Percentiles rank a stretch among this genome's conserved stretches.
Conservation (phyloP, 768 basidiomycete species). For the Lactifluus piperatus region DNA sequence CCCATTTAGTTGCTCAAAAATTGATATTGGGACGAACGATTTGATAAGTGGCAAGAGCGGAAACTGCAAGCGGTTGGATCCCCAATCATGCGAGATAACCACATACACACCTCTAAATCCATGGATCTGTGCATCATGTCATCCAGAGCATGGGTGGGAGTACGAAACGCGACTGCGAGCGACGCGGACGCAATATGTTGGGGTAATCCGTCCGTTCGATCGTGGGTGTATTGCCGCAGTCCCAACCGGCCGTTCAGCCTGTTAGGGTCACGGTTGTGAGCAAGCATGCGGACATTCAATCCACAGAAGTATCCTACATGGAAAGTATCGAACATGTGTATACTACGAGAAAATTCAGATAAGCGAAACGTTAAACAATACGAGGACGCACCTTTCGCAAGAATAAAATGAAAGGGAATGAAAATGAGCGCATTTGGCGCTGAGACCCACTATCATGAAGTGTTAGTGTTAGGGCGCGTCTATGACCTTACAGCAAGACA, state of each 20-base stretch:
- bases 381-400: conserved; percentile 2
- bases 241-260: conserved; percentile 10
- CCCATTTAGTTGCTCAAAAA: not conserved
- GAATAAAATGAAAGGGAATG: conserved; percentile 9
- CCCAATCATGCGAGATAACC: not conserved
- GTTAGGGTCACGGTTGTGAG: not conserved
- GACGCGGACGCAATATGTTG: not conserved
- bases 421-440: conserved; percentile 7
- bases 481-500: not conserved
- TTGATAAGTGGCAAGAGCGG: not conserved
- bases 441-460: not conserved
- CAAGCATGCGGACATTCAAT: not conserved
- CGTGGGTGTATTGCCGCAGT: not conserved
- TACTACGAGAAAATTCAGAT: not conserved
- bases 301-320: not conserved
- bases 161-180: not conserved
- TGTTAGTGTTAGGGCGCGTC: not conserved
- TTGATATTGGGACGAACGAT: not conserved
- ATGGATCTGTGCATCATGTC: not conserved
- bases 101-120: not conserved
- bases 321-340: conserved; percentile 14
- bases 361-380: not conserved
- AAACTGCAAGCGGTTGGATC: not conserved
- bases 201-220: not conserved
- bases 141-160: not conserved